Base-by-base conservation (phyloP, 2,329 filamentous ascomycete species). In the Xylaria sp. region DNA sequence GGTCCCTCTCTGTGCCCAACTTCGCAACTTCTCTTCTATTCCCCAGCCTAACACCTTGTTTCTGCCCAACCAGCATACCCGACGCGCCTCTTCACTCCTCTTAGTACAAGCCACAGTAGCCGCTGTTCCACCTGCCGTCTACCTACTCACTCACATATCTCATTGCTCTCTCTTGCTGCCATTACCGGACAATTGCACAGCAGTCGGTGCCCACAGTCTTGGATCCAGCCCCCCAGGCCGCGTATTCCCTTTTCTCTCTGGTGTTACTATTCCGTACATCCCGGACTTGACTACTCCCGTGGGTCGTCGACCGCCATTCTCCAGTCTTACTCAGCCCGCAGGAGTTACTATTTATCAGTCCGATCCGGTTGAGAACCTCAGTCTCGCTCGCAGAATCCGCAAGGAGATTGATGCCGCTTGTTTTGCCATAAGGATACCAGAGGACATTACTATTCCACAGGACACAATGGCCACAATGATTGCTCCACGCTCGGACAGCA, bases 391-490 rank as follows among this genome's bases (percentile, higher is more conserved):
- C 23, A 30, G 64, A 56, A 62, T 61, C 68, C 67, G 58, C 63
- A 64, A 66, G 65, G 66, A 67, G 60, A 30, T 65, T 63, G 58
- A 59, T 63, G 37, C 37, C 59, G 35, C 18, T 63, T 62, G 59
- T 69, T 67, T 70, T 69, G 67, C 74, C 76, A 71, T 70, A 78
- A 30, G 76, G 78, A 74, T 77, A 67, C 63, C 58, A 62, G 60
- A 63, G 66, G 66, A 66, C 59, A 59, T 61, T 55, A 59, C 62
- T 68, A 67, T 67, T 65, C 73, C 73, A 69, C 70, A 76, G 75
- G 77, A 73, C 23, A 76, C 72, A 72, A 81, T 81, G 78, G 78
- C 78, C 76, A 73, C 77, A 72, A 72, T 79, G 74, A 73, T 77
- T 72, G 72, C 78, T 72, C 70, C 78, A 68, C 77, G 75, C 71